Evolutionary conservation across 1,284 basidiomycete genomes (phyloP).

Genomic region (Lignosus rhinocerotis): DNA sequence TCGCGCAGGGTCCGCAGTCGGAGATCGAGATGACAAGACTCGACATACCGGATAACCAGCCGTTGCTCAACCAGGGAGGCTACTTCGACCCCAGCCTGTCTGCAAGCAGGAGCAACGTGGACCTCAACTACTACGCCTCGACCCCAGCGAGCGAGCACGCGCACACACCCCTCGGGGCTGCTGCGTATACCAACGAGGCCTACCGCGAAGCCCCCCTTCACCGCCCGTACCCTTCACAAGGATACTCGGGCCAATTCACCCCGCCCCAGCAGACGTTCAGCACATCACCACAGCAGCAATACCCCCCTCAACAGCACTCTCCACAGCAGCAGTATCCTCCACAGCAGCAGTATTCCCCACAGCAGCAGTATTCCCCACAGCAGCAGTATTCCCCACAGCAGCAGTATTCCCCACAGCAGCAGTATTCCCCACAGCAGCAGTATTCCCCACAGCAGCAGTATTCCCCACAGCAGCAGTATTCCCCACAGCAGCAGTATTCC

Average conservation of each 20-base stretch:
- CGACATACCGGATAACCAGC: constrained; percentile 48
- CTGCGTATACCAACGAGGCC: constrained; percentile 22
- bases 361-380: constrained; percentile 1
- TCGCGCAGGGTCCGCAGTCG: constrained; percentile 41
- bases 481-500: constrained; percentile 25
- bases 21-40: constrained; percentile 61
- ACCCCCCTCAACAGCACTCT: constrained; percentile 1
- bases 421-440: constrained; percentile 2
- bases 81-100: constrained; percentile 29
- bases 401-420: constrained; percentile 2
- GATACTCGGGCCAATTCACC: constrained; percentile 23
- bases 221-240: constrained; percentile 28
- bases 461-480: no score
- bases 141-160: constrained; percentile 15
- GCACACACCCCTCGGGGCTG: constrained; percentile 21
- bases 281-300: constrained; percentile 34
- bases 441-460: constrained; percentile 26
- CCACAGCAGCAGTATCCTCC: constrained; percentile 1
- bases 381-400: constrained; percentile 32
- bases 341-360: constrained; percentile 31
- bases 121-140: constrained; percentile 23
- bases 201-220: constrained; percentile 34
- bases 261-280: constrained; percentile 33
- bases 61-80: constrained; percentile 45
- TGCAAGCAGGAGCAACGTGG: constrained; percentile 27